Evolutionary conservation across 1,284 basidiomycete genomes (phyloP).

Genomic region (Peniophora sp.): DNA sequence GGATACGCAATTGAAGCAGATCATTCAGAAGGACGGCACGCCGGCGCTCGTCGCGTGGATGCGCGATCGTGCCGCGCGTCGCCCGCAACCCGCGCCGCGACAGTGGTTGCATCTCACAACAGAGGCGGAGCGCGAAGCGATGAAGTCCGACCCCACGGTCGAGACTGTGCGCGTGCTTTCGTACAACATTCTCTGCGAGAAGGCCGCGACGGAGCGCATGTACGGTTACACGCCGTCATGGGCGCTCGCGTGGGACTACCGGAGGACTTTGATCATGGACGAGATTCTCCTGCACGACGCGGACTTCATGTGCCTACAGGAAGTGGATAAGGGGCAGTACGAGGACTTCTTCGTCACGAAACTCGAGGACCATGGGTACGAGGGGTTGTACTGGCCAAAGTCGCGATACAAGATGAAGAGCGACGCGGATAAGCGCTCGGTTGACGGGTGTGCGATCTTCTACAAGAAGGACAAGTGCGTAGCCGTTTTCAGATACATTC

Average conservation of each 20-base stretch:
- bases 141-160: constrained; percentile 44
- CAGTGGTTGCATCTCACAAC: constrained; percentile 75
- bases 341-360: constrained; percentile 88
- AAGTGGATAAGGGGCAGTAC: constrained; percentile 91
- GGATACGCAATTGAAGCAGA: constrained; percentile 66
- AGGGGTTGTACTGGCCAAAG: constrained; percentile 92
- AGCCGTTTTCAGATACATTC: background rate
- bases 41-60: constrained; percentile 81
- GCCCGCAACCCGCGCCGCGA: constrained; percentile 78
- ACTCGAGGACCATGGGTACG: constrained; percentile 76
- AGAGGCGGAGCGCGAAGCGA: constrained; percentile 56
- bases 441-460: constrained; percentile 97
- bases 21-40: constrained; percentile 93
- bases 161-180: constrained; percentile 79
- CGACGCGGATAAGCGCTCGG: constrained; percentile 76
- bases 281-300: constrained; percentile 81
- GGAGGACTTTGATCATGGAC: constrained; percentile 84
- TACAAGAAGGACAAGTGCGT: constrained; percentile 84
- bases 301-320: constrained; percentile 92
- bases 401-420: constrained; percentile 92
- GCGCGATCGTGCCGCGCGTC: constrained; percentile 82
- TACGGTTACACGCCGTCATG: constrained; percentile 97
- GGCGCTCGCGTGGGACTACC: constrained; percentile 94
- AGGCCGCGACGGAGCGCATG: constrained; percentile 82
- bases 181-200: constrained; percentile 96